phyloP scores from a whole-genome alignment of 768 basidiomycete genomes.

The Chalciporus pseudorubinellus region DNA sequence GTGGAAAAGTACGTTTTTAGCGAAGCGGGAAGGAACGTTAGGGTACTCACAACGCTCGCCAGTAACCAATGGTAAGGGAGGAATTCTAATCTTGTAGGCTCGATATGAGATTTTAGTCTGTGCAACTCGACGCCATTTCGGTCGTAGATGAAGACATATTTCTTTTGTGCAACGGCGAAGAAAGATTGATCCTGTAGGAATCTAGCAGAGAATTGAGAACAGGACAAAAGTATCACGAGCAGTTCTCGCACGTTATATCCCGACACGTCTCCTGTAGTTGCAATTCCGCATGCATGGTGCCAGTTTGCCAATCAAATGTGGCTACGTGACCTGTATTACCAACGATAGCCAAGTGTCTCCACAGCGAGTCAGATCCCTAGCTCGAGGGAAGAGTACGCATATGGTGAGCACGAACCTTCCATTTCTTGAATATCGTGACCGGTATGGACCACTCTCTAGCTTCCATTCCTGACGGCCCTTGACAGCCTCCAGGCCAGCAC shows the following conservation, averaged over 20 bases:
- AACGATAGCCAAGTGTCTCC: conserved; percentile 81
- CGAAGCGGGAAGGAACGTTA: not conserved
- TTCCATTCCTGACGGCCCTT: conserved; percentile 74
- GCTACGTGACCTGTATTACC: conserved; percentile 84
- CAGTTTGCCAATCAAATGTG: conserved; percentile 92
- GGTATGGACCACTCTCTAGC: conserved; percentile 84
- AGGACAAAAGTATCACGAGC: not conserved
- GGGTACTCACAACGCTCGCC: conserved; percentile 65
- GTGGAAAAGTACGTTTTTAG: not conserved
- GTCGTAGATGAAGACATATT: conserved; percentile 96
- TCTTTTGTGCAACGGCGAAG: conserved; percentile 94
- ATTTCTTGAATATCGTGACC: conserved; percentile 83
- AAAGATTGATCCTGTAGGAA: conserved; percentile 92
- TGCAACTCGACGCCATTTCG: conserved; percentile 92
- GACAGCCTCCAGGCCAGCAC: conserved; percentile 72
- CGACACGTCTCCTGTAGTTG: conserved; percentile 88
- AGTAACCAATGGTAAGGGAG: conserved; percentile 96
- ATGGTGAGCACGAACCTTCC: conserved; percentile 60
- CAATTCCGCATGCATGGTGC: conserved; percentile 80
- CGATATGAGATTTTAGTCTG: conserved; percentile 76
- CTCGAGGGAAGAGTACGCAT: not conserved
- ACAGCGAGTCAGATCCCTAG: not conserved
- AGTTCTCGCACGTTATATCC: conserved; percentile 75
- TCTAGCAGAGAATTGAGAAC: conserved; percentile 35
- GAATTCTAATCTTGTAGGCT: conserved; percentile 87